Base-by-base conservation (phyloP, 495 filamentous ascomycete species). In the Parathielavia appendiculata region DNA sequence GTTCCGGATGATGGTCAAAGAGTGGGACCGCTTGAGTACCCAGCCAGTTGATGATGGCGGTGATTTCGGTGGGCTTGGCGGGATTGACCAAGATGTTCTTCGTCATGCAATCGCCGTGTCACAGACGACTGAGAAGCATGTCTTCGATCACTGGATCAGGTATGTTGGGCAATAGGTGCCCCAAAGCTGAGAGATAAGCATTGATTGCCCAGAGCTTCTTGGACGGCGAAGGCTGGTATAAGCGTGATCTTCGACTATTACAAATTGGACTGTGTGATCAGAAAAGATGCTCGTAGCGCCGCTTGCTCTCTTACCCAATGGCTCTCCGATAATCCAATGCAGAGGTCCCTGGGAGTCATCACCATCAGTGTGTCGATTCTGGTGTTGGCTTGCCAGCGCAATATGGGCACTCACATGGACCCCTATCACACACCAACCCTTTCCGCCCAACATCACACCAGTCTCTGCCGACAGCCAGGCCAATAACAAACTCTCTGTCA, bases 11-110 rank as follows among this genome's bases (percentile, higher is more conserved):
- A 10, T 51, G 48, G 32, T 51, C 48, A 10, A 51, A 51, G n/a
- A 51, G 48, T 5, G 48, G 34, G 48, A 22, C 17, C n/a, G 48
- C 48, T 38, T 39, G 17, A 17, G 48, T 51, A 34, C 32, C 38
- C 14, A 41, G 50, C 50, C 35, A 52, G 50, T 52, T 36, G 36
- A 52, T 52, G 50, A 52, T 16, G 50, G 50, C 36, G 36, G 50
- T 52, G 50, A 52, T 40, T 22, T 41, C 19, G 4, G 50, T 41
- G 0, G 35, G 50, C 1, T 40, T 4, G 35, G 35, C 4, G 36
- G 22, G 50, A 19, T 52, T 41, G 20, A 52, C 49, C 8, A 52
- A 41, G 20, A 52, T 52, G 50, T 52, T 41, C n/a, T n/a, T 52
- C 50, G 5, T 19, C 14, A 20, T 41, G 50, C 9, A 52, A 11